Conservation (phyloP, 1,284 basidiomycete species). For the Coriolopsis trogii region DNA sequence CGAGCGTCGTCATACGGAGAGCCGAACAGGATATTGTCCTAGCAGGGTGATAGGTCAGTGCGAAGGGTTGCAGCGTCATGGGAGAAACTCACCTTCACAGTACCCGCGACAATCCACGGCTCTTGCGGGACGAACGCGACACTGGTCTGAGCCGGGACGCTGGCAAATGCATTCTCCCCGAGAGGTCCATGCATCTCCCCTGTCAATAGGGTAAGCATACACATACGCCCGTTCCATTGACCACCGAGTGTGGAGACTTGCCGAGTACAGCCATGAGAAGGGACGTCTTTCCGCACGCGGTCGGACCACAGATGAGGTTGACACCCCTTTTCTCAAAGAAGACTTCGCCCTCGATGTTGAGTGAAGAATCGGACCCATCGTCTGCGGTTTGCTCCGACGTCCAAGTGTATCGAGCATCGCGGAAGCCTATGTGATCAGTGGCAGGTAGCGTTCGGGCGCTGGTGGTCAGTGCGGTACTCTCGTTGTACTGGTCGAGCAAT, state of each 20-base stretch:
- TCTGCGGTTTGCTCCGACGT: slow-evolving; percentile 9
- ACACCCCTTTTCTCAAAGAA: slow-evolving; percentile 57
- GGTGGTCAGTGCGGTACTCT: neutral
- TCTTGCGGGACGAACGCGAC: slow-evolving; percentile 77
- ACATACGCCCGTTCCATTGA: no score
- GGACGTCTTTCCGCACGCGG: slow-evolving; percentile 53
- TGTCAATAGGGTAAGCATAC: no score
- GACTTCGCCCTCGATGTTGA: slow-evolving; percentile 52
- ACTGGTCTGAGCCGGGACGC: slow-evolving; percentile 60
- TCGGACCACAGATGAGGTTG: slow-evolving; percentile 67
- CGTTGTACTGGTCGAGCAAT: slow-evolving; percentile 47
- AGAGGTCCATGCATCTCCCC: slow-evolving; percentile 61
- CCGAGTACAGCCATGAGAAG: slow-evolving; percentile 58
- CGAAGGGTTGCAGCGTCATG: neutral
- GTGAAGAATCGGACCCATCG: slow-evolving; percentile 43
- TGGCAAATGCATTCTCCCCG: slow-evolving; percentile 57
- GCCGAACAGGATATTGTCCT: slow-evolving; percentile 49
- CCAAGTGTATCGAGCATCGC: slow-evolving; percentile 44
- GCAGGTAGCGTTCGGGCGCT: neutral
- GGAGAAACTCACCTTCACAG: slow-evolving; percentile 36
- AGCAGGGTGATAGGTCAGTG: neutral
- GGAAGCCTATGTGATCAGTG: slow-evolving; percentile 37
- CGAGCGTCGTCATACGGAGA: slow-evolving; percentile 42
- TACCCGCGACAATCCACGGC: slow-evolving; percentile 67
- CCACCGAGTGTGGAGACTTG: slow-evolving; percentile 6